phyloP scores from a whole-genome alignment of 345 rosid species.

The Limnanthes douglasii region DNA sequence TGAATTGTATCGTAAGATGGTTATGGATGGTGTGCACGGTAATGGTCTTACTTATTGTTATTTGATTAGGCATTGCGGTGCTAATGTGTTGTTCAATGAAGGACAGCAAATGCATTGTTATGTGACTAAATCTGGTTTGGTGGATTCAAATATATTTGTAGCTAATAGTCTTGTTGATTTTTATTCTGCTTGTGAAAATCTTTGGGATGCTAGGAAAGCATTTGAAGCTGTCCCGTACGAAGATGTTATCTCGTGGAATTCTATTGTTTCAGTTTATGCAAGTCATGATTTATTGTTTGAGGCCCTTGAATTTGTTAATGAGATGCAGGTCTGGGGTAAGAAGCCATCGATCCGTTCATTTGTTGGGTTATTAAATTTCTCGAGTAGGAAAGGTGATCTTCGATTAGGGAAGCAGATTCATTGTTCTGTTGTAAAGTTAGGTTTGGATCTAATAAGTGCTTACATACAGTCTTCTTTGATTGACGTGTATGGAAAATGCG shows the following conservation, averaged over 20 bases:
- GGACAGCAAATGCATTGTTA: conserved; percentile 57
- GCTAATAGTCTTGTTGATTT: conserved; percentile 62
- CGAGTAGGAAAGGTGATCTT: conserved; percentile 27
- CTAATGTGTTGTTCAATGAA: conserved; percentile 27
- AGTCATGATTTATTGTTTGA: conserved; percentile 22
- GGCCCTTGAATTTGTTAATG: conserved; percentile 36
- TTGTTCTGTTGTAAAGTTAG: conserved; percentile 42
- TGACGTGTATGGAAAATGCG: conserved; percentile 72
- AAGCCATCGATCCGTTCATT: conserved; percentile 51
- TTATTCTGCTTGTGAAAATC: conserved; percentile 43
- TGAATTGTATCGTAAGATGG: conserved; percentile 25
- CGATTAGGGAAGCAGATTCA: conserved; percentile 54
- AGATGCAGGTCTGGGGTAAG: conserved; percentile 59
- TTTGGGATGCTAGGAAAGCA: conserved; percentile 30
- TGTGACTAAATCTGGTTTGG: conserved; percentile 48
- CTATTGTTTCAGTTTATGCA: conserved; percentile 34
- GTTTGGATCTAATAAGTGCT: conserved; percentile 24
- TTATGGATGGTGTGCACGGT: conserved; percentile 22
- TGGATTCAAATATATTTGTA: conserved; percentile 27
- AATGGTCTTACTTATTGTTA: conserved; percentile 64
- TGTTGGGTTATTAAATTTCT: conserved; percentile 40
- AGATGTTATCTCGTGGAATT: conserved; percentile 78
- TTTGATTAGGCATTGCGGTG: conserved; percentile 43
- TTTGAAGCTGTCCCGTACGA: conserved; percentile 23
- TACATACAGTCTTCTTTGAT: conserved; percentile 54